Percentiles rank a stretch among this genome's conserved stretches.
Evolutionary conservation across 1,139 yeast genomes (phyloP).

Genomic region (Kluyveromyces marxianus): DNA sequence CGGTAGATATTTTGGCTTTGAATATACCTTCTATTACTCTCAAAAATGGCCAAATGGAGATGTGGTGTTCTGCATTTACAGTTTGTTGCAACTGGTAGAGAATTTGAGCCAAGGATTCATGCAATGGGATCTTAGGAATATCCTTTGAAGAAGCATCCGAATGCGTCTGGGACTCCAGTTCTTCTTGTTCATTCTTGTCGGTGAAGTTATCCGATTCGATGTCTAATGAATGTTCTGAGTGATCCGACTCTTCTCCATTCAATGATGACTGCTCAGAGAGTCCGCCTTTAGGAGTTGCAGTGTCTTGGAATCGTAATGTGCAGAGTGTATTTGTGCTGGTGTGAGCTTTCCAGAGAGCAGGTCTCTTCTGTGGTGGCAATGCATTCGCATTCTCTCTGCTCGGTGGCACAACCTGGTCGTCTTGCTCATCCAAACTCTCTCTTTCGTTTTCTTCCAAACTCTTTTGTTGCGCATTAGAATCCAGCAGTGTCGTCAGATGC

Average conservation of each 20-base stretch:
- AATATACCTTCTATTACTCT: conserved; percentile 70
- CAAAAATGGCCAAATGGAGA: conserved; percentile 74
- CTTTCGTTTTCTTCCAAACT: not conserved
- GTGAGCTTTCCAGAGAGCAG: conserved; percentile 7
- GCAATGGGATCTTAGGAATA: conserved; percentile 40
- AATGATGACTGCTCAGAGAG: conserved; percentile 1
- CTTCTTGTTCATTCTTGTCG: too few species aligned
- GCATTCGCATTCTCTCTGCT: not conserved
- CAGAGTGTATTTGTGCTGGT: conserved; percentile 9
- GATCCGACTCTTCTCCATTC: conserved; percentile 6
- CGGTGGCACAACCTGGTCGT: not conserved
- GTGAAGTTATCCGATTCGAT: not conserved
- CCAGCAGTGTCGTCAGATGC: conserved; percentile 9
- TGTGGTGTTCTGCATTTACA: conserved; percentile 42
- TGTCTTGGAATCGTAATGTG: conserved; percentile 6
- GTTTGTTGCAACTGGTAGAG: conserved; percentile 58
- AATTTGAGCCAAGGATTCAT: conserved; percentile 48
- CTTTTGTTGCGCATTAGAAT: not conserved
- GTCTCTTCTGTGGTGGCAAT: conserved; percentile 1
- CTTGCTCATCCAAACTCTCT: not conserved
- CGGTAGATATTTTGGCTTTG: conserved; percentile 65
- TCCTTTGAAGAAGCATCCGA: conserved; percentile 3
- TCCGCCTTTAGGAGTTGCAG: conserved; percentile 2
- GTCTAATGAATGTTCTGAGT: conserved; percentile 7
- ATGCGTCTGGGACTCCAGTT: conserved; percentile 5